These are phyloP conservation scores for Cercospora sp. DNA, from an alignment of 2,329 filamentous ascomycete species.

Conservation along the genomic window DNA sequence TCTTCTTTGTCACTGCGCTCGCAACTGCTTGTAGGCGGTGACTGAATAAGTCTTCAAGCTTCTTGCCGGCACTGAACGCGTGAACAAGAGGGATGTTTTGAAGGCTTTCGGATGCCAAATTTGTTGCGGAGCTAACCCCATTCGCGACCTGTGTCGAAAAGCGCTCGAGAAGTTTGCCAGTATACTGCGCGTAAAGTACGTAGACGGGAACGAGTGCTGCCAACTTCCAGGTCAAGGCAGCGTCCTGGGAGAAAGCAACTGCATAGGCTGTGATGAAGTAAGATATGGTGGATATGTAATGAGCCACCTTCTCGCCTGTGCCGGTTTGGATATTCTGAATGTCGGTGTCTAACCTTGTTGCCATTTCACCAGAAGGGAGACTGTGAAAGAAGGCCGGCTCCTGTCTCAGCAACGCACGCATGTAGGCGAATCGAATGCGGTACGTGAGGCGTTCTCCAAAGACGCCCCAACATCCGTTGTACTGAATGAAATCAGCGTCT, in stretches of 20 bases:
- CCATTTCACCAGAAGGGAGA: conserved; percentile 64
- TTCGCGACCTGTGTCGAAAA: conserved; percentile 53
- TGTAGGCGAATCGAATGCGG: conserved; percentile 61
- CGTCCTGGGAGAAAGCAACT: conserved; percentile 65
- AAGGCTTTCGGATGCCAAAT: conserved; percentile 62
- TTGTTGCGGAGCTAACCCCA: conserved; percentile 58
- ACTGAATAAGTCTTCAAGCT: conserved; percentile 61
- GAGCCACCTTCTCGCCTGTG: conserved; percentile 69
- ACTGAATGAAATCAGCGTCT: neutral
- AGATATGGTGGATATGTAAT: conserved; percentile 60
- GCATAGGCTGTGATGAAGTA: conserved; percentile 66
- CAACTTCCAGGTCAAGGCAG: conserved; percentile 63
- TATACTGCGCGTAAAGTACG: conserved; percentile 55
- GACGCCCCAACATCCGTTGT: conserved; percentile 54
- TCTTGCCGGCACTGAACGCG: conserved; percentile 56
- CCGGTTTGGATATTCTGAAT: conserved; percentile 67
- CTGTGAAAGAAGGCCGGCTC: conserved; percentile 65
- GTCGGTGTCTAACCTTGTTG: conserved; percentile 60
- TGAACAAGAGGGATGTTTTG: conserved; percentile 49
- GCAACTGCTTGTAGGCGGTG: conserved; percentile 53
- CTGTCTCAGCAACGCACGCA: conserved; percentile 59
- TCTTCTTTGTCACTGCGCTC: conserved; percentile 59
- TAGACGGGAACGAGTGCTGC: conserved; percentile 64
- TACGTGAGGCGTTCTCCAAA: conserved; percentile 63
- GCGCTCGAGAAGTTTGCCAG: conserved; percentile 57